Conservation (phyloP, 1,284 basidiomycete species). For the Marasmius fiardii region DNA sequence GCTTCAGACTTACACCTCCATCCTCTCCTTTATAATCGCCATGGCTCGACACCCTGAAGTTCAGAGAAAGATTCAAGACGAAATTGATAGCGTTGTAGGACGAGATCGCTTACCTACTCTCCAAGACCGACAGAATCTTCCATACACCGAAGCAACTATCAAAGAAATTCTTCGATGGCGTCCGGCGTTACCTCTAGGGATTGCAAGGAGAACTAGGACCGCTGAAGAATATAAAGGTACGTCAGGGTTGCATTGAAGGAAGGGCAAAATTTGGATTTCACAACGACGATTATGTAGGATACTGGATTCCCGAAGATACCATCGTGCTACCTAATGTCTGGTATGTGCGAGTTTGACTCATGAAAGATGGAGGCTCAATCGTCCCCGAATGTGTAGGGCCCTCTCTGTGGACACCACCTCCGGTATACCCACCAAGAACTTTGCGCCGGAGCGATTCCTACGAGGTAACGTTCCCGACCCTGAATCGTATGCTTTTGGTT, state of each 20-base stretch:
- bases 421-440: conserved; percentile 15
- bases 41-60: conserved; percentile 29
- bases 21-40: conserved; percentile 15
- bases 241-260: no score
- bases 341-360: conserved; percentile 11
- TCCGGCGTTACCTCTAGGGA: conserved; percentile 15
- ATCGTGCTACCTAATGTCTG: conserved; percentile 24
- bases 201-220: background rate
- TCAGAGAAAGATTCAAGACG: conserved; percentile 29
- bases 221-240: conserved; percentile 17
- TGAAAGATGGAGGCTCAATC: no score
- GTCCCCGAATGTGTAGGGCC: no score
- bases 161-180: conserved; percentile 27
- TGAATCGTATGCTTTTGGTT: conserved; percentile 23
- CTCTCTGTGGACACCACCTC: background rate
- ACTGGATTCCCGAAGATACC: conserved; percentile 22
- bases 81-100: conserved; percentile 32
- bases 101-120: conserved; percentile 27
- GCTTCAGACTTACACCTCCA: conserved; percentile 24
- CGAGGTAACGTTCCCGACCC: conserved; percentile 18
- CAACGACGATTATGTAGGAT: no score
- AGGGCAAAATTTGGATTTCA: no score
- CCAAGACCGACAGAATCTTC: conserved; percentile 25
- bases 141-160: conserved; percentile 33
- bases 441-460: conserved; percentile 28